A percentile compares a stretch with the other conserved stretches of the same genome.
phyloP scores from a whole-genome alignment of 1,139 yeast genomes.

The Lodderomyces beijingensis region DNA sequence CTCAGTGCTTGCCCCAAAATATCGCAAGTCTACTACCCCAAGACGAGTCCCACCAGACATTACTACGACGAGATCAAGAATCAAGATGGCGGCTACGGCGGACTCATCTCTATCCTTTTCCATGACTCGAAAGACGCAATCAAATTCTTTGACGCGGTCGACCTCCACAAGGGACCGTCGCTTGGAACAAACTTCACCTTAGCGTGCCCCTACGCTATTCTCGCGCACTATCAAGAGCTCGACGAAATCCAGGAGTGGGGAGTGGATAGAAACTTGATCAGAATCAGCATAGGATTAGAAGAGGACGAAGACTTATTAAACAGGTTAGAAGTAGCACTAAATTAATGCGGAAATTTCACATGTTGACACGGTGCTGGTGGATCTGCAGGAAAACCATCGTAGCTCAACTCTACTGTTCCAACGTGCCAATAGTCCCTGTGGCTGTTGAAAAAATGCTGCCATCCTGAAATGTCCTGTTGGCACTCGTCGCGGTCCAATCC shows the following conservation, averaged over 20 bases:
- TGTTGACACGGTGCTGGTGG: constrained; percentile 38
- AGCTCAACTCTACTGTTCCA: constrained; percentile 40
- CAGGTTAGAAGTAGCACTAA: constrained; percentile 53
- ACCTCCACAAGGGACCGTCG: constrained; percentile 88
- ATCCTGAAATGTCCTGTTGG: constrained; percentile 26
- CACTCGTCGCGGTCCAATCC: constrained; percentile 46
- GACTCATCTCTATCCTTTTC: constrained; percentile 76
- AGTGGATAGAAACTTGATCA: constrained; percentile 71
- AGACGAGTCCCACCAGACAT: constrained; percentile 45
- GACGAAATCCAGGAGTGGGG: constrained; percentile 84
- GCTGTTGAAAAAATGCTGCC: constrained; percentile 52
- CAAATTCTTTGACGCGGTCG: constrained; percentile 68
- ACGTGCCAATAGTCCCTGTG: constrained; percentile 59
- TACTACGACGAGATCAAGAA: constrained; percentile 72
- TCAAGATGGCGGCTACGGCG: constrained; percentile 86
- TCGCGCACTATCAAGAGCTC: constrained; percentile 83
- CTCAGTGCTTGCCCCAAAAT: constrained; percentile 43
- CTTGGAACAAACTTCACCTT: constrained; percentile 91
- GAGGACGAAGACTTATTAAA: constrained; percentile 50
- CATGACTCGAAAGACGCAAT: constrained; percentile 62
- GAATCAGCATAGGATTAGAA: constrained; percentile 84
- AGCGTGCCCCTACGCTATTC: constrained; percentile 85
- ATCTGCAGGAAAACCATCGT: constrained; percentile 26
- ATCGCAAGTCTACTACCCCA: constrained; percentile 69
- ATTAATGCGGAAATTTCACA: constrained; percentile 30